Percentiles rank a stretch among this genome's conserved stretches.
Evolutionary conservation across 352 stramenopile species (phyloP).

Genomic region (Phytophthora ohioensis): DNA sequence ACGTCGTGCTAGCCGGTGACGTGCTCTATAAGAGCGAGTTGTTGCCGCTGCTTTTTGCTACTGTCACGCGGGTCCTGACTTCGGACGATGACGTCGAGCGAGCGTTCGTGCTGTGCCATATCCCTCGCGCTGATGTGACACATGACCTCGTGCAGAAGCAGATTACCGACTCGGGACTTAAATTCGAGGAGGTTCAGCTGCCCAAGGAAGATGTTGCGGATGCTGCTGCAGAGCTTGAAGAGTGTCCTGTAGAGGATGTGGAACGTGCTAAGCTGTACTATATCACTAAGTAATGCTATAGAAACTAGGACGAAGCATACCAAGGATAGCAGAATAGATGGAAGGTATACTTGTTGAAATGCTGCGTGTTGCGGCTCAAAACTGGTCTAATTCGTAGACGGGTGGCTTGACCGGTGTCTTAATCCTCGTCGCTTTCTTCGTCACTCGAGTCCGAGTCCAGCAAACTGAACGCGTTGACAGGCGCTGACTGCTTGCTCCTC

Average conservation of each 20-base stretch:
- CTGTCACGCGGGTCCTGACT: constrained; percentile 49
- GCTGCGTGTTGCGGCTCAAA: constrained; percentile 15
- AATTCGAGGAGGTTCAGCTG: constrained; percentile 47
- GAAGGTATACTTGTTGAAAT: constrained; percentile 11
- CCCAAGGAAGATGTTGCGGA: constrained; percentile 32
- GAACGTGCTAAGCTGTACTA: constrained; percentile 66
- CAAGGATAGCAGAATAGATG: constrained; percentile 27
- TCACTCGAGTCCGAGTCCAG: constrained; percentile 92
- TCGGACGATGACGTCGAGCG: constrained; percentile 20
- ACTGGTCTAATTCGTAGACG: constrained; percentile 21
- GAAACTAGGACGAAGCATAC: neutral
- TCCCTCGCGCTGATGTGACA: constrained; percentile 77
- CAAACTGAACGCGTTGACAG: constrained; percentile 84
- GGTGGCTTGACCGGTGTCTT: neutral
- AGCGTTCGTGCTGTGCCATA: constrained; percentile 71
- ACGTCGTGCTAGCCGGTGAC: constrained; percentile 76
- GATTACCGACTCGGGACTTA: constrained; percentile 51
- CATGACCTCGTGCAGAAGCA: constrained; percentile 62
- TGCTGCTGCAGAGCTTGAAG: constrained; percentile 43
- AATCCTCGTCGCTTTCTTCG: constrained; percentile 55
- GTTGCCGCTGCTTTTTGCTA: constrained; percentile 69
- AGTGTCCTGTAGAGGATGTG: constrained; percentile 68
- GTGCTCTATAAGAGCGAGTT: constrained; percentile 83
- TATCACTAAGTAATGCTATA: constrained; percentile 43
- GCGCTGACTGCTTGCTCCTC: constrained; percentile 35